Evolutionary conservation across 345 rosid genomes (phyloP).

Genomic region (Triadica sebifera): DNA sequence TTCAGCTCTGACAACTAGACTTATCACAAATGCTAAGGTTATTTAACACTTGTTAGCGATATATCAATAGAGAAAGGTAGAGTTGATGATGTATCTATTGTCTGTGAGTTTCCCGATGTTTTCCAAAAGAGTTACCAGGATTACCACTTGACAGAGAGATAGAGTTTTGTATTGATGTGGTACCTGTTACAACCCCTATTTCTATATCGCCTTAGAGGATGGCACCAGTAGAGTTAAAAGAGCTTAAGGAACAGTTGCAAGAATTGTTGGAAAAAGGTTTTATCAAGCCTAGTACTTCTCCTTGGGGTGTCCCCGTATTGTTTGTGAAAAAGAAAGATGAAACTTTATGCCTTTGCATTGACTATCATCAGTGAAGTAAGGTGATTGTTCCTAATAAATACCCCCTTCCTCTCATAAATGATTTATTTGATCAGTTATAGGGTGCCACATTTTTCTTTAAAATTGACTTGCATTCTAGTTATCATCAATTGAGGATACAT

Average conservation of each 20-base stretch:
- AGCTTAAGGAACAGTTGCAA: not conserved
- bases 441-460: not conserved
- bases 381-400: not conserved
- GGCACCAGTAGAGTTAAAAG: not conserved
- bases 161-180: not conserved
- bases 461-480: not conserved
- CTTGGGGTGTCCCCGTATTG: not conserved
- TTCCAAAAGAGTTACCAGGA: not conserved
- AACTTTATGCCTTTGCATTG: not conserved
- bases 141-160: not conserved
- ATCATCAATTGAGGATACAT: not conserved
- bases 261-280: not conserved
- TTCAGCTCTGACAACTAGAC: too few species aligned
- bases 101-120: not conserved
- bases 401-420: not conserved
- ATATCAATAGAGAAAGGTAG: too few species aligned
- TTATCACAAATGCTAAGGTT: too few species aligned
- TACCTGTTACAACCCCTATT: not conserved
- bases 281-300: not conserved
- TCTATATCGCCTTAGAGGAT: not conserved
- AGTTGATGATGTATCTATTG: too few species aligned
- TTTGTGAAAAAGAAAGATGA: not conserved
- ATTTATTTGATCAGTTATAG: not conserved
- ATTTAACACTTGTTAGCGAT: too few species aligned
- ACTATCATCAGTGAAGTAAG: not conserved